phyloP scores from a whole-genome alignment of 352 stramenopile species.

The Pythium periplocum region DNA sequence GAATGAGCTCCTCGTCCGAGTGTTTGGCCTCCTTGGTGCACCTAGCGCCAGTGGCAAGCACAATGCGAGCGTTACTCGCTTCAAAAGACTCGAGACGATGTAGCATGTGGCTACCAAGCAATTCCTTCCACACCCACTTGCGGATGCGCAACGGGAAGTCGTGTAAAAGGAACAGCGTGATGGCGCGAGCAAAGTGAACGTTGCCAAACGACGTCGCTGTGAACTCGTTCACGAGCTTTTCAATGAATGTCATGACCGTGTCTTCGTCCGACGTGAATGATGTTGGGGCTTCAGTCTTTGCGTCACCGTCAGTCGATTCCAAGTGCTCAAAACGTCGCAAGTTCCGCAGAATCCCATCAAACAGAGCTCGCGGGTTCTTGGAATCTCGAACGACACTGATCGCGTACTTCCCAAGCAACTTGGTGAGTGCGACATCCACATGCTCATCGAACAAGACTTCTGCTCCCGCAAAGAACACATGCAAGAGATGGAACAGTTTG shows the following conservation, averaged over 20 bases:
- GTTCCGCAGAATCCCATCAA: conserved; percentile 41
- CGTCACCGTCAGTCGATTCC: conserved; percentile 4
- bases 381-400: conserved; percentile 5
- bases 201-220: conserved; percentile 64
- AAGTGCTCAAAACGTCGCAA: conserved; percentile 44
- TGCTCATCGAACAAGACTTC: conserved; percentile 70
- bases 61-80: conserved; percentile 10
- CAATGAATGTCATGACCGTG: conserved; percentile 58
- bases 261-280: conserved; percentile 47
- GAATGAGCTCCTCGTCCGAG: conserved; percentile 36
- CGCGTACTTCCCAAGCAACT: conserved; percentile 44
- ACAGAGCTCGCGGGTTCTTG: conserved; percentile 23
- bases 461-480: conserved; percentile 65
- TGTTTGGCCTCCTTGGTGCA: conserved; percentile 23
- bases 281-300: conserved; percentile 2
- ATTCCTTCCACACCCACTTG: conserved; percentile 70
- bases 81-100: conserved; percentile 41
- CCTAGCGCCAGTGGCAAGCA: conserved; percentile 23
- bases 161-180: conserved; percentile 51
- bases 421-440: conserved; percentile 43
- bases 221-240: conserved; percentile 66
- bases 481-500: conserved; percentile 70
- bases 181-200: conserved; percentile 49
- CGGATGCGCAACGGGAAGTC: conserved; percentile 55
- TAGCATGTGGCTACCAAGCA: conserved; percentile 43